Percentiles rank a stretch among this genome's conserved stretches.
Evolutionary conservation across 2,329 filamentous ascomycete genomes (phyloP).

Genomic region (Arachnopeziza araneosa): DNA sequence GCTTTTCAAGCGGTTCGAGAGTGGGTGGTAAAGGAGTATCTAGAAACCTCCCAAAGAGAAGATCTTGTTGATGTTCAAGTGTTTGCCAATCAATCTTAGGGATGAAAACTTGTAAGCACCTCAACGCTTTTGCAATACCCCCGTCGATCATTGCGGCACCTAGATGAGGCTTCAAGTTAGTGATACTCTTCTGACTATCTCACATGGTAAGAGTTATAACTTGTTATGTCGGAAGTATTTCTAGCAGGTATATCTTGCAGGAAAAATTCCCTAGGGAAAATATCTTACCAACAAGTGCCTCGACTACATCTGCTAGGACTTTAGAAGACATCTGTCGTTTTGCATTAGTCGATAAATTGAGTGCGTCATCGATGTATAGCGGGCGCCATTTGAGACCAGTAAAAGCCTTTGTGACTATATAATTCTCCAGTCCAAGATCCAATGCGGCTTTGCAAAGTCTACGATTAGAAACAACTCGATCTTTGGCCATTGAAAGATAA

Average conservation of each 20-base stretch:
- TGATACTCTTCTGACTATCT: not conserved
- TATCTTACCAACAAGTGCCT: constrained; percentile 65
- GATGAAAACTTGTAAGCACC: constrained; percentile 63
- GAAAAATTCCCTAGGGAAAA: not conserved
- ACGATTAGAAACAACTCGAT: constrained; percentile 67
- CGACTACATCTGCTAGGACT: constrained; percentile 78
- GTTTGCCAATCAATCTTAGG: constrained; percentile 50
- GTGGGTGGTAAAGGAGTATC: constrained; percentile 35
- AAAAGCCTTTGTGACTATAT: constrained; percentile 64
- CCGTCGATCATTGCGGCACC: constrained; percentile 69
- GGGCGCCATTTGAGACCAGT: constrained; percentile 69
- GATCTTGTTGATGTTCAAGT: constrained; percentile 36
- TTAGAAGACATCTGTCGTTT: constrained; percentile 59
- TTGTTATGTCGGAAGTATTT: not conserved
- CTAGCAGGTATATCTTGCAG: not conserved
- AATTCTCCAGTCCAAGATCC: constrained; percentile 61
- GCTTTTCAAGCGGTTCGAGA: constrained; percentile 48
- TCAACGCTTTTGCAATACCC: constrained; percentile 55
- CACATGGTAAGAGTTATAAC: not conserved
- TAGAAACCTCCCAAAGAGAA: constrained; percentile 39
- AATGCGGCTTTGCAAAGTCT: constrained; percentile 63
- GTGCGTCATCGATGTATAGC: constrained; percentile 45
- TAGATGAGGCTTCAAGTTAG: not conserved
- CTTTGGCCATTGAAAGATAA: constrained; percentile 63
- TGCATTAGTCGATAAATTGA: constrained; percentile 20